Conservation (phyloP, 345 rosid species). For the Cardamine resedifolia region DNA sequence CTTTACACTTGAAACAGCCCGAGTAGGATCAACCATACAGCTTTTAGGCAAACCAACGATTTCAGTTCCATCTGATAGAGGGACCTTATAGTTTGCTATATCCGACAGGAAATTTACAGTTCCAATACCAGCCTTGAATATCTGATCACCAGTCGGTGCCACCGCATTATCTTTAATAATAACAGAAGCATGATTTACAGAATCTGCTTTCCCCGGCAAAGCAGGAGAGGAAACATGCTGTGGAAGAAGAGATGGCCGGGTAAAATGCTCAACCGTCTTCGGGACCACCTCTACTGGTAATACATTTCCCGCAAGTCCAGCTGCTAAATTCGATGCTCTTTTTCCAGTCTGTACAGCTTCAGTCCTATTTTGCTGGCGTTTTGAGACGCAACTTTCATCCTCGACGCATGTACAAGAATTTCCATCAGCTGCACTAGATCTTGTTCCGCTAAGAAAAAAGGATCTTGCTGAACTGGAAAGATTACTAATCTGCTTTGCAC, state of each 20-base stretch:
- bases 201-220: conserved; percentile 46
- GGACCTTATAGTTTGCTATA: conserved; percentile 65
- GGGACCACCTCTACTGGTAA: conserved; percentile 43
- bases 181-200: conserved; percentile 48
- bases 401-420: conserved; percentile 75
- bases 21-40: conserved; percentile 56
- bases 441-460: conserved; percentile 68
- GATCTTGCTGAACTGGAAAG: conserved; percentile 80
- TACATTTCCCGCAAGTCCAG: conserved; percentile 41
- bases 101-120: conserved; percentile 66
- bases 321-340: conserved; percentile 46
- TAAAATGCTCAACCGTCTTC: conserved; percentile 40
- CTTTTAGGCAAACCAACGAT: conserved; percentile 37
- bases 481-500: conserved; percentile 74
- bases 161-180: conserved; percentile 41
- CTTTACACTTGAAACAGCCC: conserved; percentile 46
- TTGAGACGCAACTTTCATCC: conserved; percentile 72
- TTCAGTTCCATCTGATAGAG: conserved; percentile 53
- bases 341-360: conserved; percentile 48
- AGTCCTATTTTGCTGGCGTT: conserved; percentile 52
- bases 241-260: conserved; percentile 36
- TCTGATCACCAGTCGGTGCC: conserved; percentile 58
- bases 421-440: conserved; percentile 75
- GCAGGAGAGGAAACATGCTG: conserved; percentile 46
- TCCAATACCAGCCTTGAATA: conserved; percentile 68